Percentiles rank a stretch among this genome's conserved stretches.
These are phyloP conservation scores for Morella rubra DNA, from an alignment of 306 rosid genomes.

Conservation along the genomic window DNA sequence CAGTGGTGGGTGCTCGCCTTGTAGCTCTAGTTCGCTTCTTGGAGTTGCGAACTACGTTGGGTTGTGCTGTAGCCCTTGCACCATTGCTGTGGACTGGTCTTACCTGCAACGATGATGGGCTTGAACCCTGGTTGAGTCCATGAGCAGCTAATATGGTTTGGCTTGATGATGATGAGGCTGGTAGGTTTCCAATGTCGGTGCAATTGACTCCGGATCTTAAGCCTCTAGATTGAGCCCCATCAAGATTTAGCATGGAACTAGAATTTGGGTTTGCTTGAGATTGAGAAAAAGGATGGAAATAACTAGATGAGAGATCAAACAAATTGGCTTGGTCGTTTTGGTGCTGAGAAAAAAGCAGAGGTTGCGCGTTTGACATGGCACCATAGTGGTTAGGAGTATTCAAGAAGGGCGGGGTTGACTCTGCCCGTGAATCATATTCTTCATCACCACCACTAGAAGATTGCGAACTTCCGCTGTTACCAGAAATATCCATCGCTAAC, in stretches of 20 bases:
- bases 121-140: neutral
- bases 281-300: conserved; percentile 46
- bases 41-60: conserved; percentile 41
- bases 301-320: conserved; percentile 49
- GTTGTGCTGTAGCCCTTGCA: conserved; percentile 15
- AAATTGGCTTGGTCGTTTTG: conserved; percentile 40
- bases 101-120: conserved; percentile 21
- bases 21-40: conserved; percentile 91
- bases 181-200: conserved; percentile 23
- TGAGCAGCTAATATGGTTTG: conserved; percentile 27
- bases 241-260: conserved; percentile 44
- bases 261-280: conserved; percentile 43
- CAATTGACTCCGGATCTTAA: conserved; percentile 45
- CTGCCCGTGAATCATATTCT: conserved; percentile 66
- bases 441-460: conserved; percentile 88
- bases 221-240: conserved; percentile 23
- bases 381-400: conserved; percentile 30
- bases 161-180: conserved; percentile 22
- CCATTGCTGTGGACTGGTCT: conserved; percentile 16
- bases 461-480: conserved; percentile 70
- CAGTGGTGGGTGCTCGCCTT: conserved; percentile 86
- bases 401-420: conserved; percentile 36
- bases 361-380: conserved; percentile 29
- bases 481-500: conserved; percentile 71
- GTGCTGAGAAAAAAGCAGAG: conserved; percentile 34